Evolutionary conservation across 176 grass and related monocot genomes (phyloP), one percentile per base, ranked within the genome.

Genomic region (Eragrostis nindensis): DNA sequence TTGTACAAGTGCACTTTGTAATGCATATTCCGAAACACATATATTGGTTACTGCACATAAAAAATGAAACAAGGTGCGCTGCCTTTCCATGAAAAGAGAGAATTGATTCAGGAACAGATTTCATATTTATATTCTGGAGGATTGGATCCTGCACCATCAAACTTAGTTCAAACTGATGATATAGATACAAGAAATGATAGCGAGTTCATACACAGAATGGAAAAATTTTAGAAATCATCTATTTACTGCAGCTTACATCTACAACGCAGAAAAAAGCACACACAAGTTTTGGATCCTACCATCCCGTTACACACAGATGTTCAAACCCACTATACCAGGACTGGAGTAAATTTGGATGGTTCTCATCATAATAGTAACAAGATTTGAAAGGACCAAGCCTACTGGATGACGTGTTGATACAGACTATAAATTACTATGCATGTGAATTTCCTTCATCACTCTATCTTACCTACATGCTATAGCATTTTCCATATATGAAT

Each of bases 81-180:
- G 19, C 46, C 38, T 89, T 84, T 89, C 49, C 36, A 65, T 71
- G 65, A 62, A 76, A 89, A 85, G 77, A 55, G 36, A 76, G 77
- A 81, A 70, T 29, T 65, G 15, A 41, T 54, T 62, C 40, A 26
- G 38, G 76, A 70, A 81, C 53, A 63, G 22, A 75, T 70, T 85
- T 85, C 21, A 70, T 70, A 63, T 76, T 70, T 84, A 30, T 40
- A 39, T 74, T 75, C 36, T 70, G 19, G 36, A 53, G 52, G 26
- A 70, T 17, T 62, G 53, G 70, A 70, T 84, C 70, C 14, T 50
- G 48, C 55, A 84, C 46, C 21, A 70, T 38, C 62, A 45, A 76
- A 62, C 25, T 85, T 45, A 21, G 1, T 63, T 80, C 44, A 47
- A 67, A 70, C 41, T 56, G 54, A 52, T 32, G 56, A 47, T 67